Evolutionary conservation across 352 stramenopile genomes (phyloP).

Genomic region (Globisporangium acanthophoron): DNA sequence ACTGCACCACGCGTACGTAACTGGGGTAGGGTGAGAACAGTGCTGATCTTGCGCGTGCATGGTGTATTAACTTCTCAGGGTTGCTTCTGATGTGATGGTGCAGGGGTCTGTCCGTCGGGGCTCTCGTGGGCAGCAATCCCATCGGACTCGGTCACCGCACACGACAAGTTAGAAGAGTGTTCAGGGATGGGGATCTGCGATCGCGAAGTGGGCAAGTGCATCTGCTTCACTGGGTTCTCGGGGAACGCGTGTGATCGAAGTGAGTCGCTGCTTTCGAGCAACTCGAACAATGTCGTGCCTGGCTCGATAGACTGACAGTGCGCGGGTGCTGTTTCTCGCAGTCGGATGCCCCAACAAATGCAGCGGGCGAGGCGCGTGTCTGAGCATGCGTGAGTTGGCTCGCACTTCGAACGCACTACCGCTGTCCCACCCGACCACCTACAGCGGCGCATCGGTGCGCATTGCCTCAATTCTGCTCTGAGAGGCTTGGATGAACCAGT

Average conservation of each 20-base stretch:
- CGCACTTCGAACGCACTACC: slow-evolving; percentile 49
- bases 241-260: slow-evolving; percentile 78
- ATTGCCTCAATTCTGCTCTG: too few species aligned
- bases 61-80: not conserved
- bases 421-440: slow-evolving; percentile 63
- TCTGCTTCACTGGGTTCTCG: slow-evolving; percentile 78
- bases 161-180: slow-evolving; percentile 68
- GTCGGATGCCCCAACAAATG: slow-evolving; percentile 70
- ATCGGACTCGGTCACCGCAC: slow-evolving; percentile 24
- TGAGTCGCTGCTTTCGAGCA: slow-evolving; percentile 14
- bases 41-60: not conserved
- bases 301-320: not conserved
- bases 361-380: slow-evolving; percentile 59
- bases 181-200: slow-evolving; percentile 86
- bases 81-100: not conserved
- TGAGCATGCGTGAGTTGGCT: slow-evolving; percentile 83
- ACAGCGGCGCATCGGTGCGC: slow-evolving; percentile 23
- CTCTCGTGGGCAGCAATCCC: slow-evolving; percentile 54
- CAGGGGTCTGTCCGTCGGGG: slow-evolving; percentile 49
- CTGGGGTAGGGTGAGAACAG: not conserved
- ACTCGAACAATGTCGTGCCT: not conserved
- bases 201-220: slow-evolving; percentile 57
- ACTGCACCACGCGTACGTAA: slow-evolving; percentile 68
- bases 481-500: not conserved
- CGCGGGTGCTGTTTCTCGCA: slow-evolving; percentile 10